A percentile compares a stretch with the other conserved stretches of the same genome.
These are phyloP conservation scores for Hapsidospora chrysogenum DNA, from an alignment of 495 filamentous ascomycete genomes.

Conservation along the genomic window DNA sequence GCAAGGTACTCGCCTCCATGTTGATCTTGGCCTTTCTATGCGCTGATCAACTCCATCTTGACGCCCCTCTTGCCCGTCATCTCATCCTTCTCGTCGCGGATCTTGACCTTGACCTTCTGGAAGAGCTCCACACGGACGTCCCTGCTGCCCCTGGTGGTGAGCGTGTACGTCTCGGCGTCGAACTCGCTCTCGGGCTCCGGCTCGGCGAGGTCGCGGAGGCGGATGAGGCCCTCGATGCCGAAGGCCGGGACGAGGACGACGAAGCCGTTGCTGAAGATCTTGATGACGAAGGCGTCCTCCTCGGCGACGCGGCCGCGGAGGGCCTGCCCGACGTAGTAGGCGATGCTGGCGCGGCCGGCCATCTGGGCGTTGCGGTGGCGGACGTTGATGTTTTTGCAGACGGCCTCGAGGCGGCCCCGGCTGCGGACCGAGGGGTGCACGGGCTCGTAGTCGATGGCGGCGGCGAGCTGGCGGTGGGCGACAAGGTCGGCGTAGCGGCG, in stretches of 20 bases:
- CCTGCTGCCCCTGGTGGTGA: conserved; percentile 39
- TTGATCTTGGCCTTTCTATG: neutral
- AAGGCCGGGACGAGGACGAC: conserved; percentile 92
- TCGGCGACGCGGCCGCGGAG: conserved; percentile 68
- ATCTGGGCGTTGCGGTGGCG: conserved; percentile 93
- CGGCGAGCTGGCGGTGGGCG: conserved; percentile 85
- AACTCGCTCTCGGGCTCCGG: conserved; percentile 61
- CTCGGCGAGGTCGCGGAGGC: conserved; percentile 63
- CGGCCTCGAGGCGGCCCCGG: conserved; percentile 68
- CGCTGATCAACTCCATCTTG: conserved; percentile 45
- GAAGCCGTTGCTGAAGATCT: conserved; percentile 90
- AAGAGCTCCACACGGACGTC: conserved; percentile 61
- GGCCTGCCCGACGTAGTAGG: conserved; percentile 94
- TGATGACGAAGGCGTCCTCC: conserved; percentile 91
- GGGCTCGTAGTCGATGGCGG: conserved; percentile 82
- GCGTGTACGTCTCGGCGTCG: conserved; percentile 67
- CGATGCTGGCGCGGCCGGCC: conserved; percentile 80
- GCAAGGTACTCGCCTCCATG: neutral
- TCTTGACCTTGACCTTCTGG: conserved; percentile 70
- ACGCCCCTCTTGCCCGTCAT: conserved; percentile 83
- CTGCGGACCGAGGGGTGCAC: conserved; percentile 59
- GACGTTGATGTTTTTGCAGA: conserved; percentile 96
- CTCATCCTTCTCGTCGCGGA: conserved; percentile 86
- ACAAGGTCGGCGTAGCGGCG: conserved; percentile 90
- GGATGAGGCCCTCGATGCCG: conserved; percentile 82